Base-by-base conservation (phyloP, 257 asterid species). In the Echium plantagineum region DNA sequence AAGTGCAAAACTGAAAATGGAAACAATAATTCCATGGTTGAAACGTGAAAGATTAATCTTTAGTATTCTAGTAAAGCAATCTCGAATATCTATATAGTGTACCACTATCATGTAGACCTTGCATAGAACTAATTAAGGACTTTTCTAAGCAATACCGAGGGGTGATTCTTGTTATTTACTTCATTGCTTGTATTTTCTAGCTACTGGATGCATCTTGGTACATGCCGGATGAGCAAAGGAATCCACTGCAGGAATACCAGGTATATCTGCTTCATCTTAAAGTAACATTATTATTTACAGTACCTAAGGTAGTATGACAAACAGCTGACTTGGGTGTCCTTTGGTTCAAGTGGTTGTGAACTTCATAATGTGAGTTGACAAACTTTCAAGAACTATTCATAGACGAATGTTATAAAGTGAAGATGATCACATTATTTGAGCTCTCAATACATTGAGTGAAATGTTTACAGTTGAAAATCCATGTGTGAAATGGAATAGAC, bases 181-280 rank as follows among this genome's bases (percentile, higher is more conserved):
- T 32, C 49, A 46, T 52, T 17, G 61, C 67, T 17, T 57, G 57
- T 62, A 57, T 60, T 63, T 62, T 61, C 12, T 70, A 89, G 99
- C 94, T 93, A 73, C 63, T 93, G 85, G 99, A 93, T 73, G 97
- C 97, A 51, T 93, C 99, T 52, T 93, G 99, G 99, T 93, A 93
- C 75, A 93, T 93, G 99, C 97, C 97, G 63, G 82, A 89, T 72
- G 97, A 93, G 74, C 91, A 89, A 78, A 84, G 97, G 77, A 86
- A 93, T 65, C 96, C 99, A 35, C 84, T 89, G 76, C 97, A 93
- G 75, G 99, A 93, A 75, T 89, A 89, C 77, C 95, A 93, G 97
- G 97, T 89, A 70, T 61, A 52, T 32, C 24, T 60, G 26, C 42
- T 69, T 18, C 62, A 46, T 48, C 46, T 62, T 47, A 26, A 57